Conservation (phyloP, 2,329 filamentous ascomycete species). For the Clarireedia paspali region DNA sequence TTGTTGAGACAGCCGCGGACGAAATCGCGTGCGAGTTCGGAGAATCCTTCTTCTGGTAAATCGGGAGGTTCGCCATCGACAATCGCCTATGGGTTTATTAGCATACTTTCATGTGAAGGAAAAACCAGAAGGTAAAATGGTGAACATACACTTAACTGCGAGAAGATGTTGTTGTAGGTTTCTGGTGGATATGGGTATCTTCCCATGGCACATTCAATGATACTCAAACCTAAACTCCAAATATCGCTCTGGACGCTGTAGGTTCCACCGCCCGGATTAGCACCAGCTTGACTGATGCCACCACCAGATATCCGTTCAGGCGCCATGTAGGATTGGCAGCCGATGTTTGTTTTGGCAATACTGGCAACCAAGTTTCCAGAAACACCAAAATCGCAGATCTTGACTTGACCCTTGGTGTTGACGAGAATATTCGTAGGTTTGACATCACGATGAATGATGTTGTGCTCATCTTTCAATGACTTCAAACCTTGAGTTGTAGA, state of each 20-base stretch:
- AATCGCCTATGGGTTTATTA: conserved; percentile 61
- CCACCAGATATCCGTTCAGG: conserved; percentile 91
- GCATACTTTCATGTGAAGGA: not conserved
- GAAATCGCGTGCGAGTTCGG: conserved; percentile 74
- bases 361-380: conserved; percentile 94
- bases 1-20: conserved; percentile 89
- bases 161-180: conserved; percentile 97
- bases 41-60: conserved; percentile 72
- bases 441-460: conserved; percentile 97
- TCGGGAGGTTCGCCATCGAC: conserved; percentile 94
- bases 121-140: not conserved
- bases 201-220: conserved; percentile 94
- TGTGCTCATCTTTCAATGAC: conserved; percentile 92
- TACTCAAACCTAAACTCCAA: conserved; percentile 89
- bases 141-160: conserved; percentile 70
- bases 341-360: conserved; percentile 98
- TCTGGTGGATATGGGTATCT: conserved; percentile 95
- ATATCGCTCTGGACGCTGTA: conserved; percentile 98
- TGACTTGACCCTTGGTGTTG: conserved; percentile 84
- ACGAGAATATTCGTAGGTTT: conserved; percentile 98
- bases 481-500: conserved; percentile 88
- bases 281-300: conserved; percentile 62
- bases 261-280: conserved; percentile 66
- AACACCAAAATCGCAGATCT: conserved; percentile 98
- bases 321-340: conserved; percentile 98